Conservation (phyloP, 768 basidiomycete species). For the Termitomyces sp. region DNA sequence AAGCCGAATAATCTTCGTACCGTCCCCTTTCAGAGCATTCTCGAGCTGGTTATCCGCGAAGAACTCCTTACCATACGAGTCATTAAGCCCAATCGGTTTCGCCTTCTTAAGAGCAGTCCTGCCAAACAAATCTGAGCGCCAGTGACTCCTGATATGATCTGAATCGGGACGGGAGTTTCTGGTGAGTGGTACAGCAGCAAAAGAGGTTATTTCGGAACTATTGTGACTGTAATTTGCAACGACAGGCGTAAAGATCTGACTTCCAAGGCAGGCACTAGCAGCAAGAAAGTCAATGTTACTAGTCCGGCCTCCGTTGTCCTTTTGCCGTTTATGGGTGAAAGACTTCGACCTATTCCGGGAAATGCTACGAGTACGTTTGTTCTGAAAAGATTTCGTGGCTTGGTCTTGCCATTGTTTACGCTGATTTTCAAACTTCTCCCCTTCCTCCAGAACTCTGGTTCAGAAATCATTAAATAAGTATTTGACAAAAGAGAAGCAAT, state of each 20-base stretch:
- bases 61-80: constrained; percentile 6
- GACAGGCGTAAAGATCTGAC: constrained; percentile 50
- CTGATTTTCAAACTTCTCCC: constrained; percentile 53
- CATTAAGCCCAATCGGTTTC: constrained; percentile 27
- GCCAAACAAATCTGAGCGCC: constrained; percentile 38
- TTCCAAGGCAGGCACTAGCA: constrained; percentile 61
- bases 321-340: constrained; percentile 32
- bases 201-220: constrained; percentile 14
- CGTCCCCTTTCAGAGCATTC: constrained; percentile 31
- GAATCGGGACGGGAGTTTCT: constrained; percentile 29
- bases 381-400: constrained; percentile 59
- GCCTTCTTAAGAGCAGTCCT: constrained; percentile 37
- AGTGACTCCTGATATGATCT: constrained; percentile 33
- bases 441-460: constrained; percentile 63
- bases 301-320: constrained; percentile 21
- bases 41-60: constrained; percentile 27
- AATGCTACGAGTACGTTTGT: constrained; percentile 54
- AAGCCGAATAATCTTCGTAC: constrained; percentile 36
- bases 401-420: constrained; percentile 63
- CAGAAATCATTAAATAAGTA: background rate
- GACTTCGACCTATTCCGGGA: constrained; percentile 64
- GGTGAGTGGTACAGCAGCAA: constrained; percentile 9
- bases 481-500: background rate
- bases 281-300: constrained; percentile 56
- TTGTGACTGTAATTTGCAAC: constrained; percentile 18